Conservation (phyloP, 805 yeast genomes). For the Saccharomycopsis guyanensis region DNA sequence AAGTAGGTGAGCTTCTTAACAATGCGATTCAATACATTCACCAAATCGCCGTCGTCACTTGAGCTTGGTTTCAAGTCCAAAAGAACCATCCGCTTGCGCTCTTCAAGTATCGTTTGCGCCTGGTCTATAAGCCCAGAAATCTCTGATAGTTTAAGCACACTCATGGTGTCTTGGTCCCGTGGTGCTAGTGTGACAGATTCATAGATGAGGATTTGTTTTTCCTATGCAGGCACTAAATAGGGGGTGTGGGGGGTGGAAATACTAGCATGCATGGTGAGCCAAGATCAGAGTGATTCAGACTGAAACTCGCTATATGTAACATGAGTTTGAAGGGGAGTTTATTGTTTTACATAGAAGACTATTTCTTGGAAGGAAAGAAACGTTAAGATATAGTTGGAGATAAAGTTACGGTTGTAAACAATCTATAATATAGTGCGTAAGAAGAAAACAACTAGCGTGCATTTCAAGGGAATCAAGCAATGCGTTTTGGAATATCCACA, state of each 20-base stretch:
- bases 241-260: not conserved
- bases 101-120: constrained; percentile 15
- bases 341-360: too few species aligned
- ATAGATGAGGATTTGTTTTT: not conserved
- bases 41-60: constrained; percentile 15
- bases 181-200: too few species aligned
- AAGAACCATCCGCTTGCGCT: constrained; percentile 11
- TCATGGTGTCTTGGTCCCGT: not conserved
- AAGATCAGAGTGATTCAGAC: not conserved
- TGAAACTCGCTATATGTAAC: too few species aligned
- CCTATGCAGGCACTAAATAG: not conserved
- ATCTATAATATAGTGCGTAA: too few species aligned
- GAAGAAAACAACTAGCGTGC: too few species aligned
- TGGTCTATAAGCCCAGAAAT: constrained; percentile 7
- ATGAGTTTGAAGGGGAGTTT: too few species aligned
- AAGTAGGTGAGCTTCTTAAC: constrained; percentile 12
- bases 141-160: constrained; percentile 8
- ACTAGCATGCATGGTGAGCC: not conserved
- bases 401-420: too few species aligned
- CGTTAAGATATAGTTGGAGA: too few species aligned
- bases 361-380: too few species aligned
- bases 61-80: constrained; percentile 13
- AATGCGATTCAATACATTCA: constrained; percentile 4
- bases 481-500: too few species aligned
- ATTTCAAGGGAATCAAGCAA: too few species aligned